Percentiles rank a stretch among this genome's conserved stretches.
phyloP scores from a whole-genome alignment of 192 early-diverging fungal genomes.

The Backusella mclennaniae region DNA sequence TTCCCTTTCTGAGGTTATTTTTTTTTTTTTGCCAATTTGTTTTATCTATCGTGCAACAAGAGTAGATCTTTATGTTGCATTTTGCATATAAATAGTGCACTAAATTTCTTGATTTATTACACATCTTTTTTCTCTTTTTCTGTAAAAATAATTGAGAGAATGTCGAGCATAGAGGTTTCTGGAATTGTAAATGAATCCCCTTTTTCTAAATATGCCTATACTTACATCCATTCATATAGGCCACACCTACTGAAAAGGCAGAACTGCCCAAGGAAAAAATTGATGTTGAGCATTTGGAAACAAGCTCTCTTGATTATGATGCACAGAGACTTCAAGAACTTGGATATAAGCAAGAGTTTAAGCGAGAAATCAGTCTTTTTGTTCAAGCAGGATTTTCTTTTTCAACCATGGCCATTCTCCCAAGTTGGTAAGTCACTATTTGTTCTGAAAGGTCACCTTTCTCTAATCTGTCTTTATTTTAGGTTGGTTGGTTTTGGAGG shows the following conservation, averaged over 20 bases:
- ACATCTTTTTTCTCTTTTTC: neutral
- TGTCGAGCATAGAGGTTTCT: neutral
- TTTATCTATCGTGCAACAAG: neutral
- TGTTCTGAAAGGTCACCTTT: neutral
- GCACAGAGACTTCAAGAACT: conserved; percentile 45
- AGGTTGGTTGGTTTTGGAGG: conserved; percentile 14
- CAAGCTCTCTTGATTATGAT: conserved; percentile 23
- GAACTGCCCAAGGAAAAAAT: neutral
- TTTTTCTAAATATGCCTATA: neutral
- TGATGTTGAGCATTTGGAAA: conserved; percentile 4
- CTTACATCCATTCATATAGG: neutral
- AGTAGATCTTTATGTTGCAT: neutral
- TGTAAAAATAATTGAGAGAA: neutral
- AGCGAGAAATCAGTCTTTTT: conserved; percentile 42
- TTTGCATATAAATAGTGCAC: neutral
- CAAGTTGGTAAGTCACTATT: conserved; percentile 19
- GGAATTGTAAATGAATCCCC: neutral
- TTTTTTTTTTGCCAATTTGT: neutral
- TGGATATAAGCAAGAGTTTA: conserved; percentile 52
- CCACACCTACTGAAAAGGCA: neutral
- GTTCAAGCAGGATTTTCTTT: conserved; percentile 46
- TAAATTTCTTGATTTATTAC: neutral
- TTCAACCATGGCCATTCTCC: conserved; percentile 45
- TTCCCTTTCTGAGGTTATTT: neutral
- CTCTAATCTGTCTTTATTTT: neutral